Conservation (phyloP, 768 basidiomycete species). For the Amanita subjunquillea region DNA sequence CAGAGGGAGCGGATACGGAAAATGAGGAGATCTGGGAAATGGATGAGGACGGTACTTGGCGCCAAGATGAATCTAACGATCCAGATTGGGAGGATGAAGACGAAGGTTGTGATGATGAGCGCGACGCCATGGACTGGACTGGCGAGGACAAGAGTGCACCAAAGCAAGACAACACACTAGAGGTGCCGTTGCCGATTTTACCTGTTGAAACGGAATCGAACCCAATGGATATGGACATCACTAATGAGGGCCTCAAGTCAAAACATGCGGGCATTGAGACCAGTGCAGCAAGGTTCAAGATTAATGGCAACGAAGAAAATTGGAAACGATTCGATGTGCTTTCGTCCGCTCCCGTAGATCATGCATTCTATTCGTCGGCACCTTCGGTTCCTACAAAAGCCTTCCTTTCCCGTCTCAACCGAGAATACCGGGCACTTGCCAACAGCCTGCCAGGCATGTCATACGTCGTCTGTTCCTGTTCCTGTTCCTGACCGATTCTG, state of each 20-base stretch:
- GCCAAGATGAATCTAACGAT: conserved; percentile 30
- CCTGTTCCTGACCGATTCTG: neutral
- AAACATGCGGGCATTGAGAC: neutral
- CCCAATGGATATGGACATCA: neutral
- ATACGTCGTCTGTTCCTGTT: neutral
- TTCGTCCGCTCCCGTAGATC: conserved; percentile 67
- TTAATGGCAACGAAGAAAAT: conserved; percentile 8
- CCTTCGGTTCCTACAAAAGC: conserved; percentile 57
- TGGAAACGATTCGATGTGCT: conserved; percentile 85
- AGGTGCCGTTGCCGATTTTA: neutral
- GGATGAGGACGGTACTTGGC: conserved; percentile 37
- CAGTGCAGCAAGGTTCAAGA: conserved; percentile 4
- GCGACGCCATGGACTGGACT: conserved; percentile 5
- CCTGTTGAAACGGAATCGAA: neutral
- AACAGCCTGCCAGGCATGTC: conserved; percentile 75
- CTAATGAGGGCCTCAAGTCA: neutral
- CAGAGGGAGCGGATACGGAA: conserved; percentile 32
- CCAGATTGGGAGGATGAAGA: conserved; percentile 25
- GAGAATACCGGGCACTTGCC: conserved; percentile 74
- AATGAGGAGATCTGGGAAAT: conserved; percentile 33
- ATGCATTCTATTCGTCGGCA: conserved; percentile 61
- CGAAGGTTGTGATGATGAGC: conserved; percentile 12
- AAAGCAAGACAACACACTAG: neutral
- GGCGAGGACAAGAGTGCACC: neutral
- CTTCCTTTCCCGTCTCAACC: conserved; percentile 68